Evolutionary conservation across 768 basidiomycete genomes (phyloP).

Genomic region (Psilocybe tampanensis): DNA sequence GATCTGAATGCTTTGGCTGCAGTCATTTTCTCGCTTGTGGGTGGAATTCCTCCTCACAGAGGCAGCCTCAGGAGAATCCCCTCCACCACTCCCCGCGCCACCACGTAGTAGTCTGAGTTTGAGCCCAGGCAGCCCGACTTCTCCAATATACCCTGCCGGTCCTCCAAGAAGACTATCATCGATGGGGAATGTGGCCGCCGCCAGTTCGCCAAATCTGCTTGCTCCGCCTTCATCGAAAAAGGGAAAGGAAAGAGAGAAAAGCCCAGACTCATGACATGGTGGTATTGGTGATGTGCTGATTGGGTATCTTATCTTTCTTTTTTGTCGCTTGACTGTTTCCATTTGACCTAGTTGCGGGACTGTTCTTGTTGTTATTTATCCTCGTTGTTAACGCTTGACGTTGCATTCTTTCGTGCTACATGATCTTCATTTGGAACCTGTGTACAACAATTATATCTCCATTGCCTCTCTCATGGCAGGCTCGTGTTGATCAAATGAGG

Average conservation of each 20-base stretch:
- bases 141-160: slow-evolving; percentile 6
- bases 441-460: slow-evolving; percentile 10
- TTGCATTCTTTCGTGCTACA: not conserved
- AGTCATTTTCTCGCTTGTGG: slow-evolving; percentile 98
- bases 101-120: slow-evolving; percentile 32
- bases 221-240: slow-evolving; percentile 24
- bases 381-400: not conserved
- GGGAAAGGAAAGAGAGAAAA: slow-evolving; percentile 28
- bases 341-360: not conserved
- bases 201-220: slow-evolving; percentile 38
- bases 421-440: not conserved
- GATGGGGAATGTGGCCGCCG: slow-evolving; percentile 24
- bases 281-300: not conserved
- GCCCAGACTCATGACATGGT: slow-evolving; percentile 17
- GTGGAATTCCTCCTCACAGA: slow-evolving; percentile 98
- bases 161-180: slow-evolving; percentile 33
- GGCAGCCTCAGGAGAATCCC: slow-evolving; percentile 53
- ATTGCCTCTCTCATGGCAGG: too few species aligned
- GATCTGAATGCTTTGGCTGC: not conserved
- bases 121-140: slow-evolving; percentile 35
- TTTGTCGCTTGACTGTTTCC: not conserved
- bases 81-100: slow-evolving; percentile 23
- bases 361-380: not conserved
- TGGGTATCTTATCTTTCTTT: not conserved
- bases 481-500: too few species aligned